Conservation (phyloP, 176 grass and related monocot genomes). For the Hordeum vulgare region DNA sequence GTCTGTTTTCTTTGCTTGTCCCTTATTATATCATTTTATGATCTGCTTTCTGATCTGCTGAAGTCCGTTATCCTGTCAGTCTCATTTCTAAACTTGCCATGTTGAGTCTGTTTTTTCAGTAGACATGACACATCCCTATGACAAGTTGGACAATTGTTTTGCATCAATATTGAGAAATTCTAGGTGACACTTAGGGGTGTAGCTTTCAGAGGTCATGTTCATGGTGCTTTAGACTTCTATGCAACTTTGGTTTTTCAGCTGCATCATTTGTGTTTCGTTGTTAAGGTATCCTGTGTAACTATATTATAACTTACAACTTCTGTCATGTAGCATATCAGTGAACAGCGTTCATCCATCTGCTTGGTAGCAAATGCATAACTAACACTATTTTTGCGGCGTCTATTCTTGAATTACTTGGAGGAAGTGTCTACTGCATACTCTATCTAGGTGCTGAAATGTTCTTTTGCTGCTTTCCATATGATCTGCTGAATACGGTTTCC, state of each 20-base stretch:
- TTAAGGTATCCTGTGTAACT: not conserved
- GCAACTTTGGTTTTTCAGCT: not conserved
- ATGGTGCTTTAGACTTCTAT: not conserved
- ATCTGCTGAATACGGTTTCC: not conserved
- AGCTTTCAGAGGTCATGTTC: not conserved
- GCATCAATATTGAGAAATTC: not conserved
- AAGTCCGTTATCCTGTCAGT: not conserved
- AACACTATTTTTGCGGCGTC: not conserved
- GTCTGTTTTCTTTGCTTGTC: slow-evolving; percentile 35
- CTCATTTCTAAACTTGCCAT: not conserved
- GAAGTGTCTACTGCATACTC: not conserved
- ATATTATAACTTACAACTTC: not conserved
- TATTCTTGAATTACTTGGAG: not conserved
- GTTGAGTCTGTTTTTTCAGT: slow-evolving; percentile 3
- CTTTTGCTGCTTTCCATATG: not conserved
- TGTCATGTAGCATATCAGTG: not conserved
- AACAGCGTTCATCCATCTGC: not conserved
- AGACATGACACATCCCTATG: not conserved
- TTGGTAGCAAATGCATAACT: not conserved
- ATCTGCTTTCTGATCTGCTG: slow-evolving; percentile 8
- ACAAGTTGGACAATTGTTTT: not conserved
- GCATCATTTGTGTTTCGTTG: not conserved
- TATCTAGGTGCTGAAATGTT: not conserved
- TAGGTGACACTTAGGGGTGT: not conserved
- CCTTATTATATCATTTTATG: slow-evolving; percentile 16